These are phyloP conservation scores for Cutaneotrichosporon sp. DNA, from an alignment of 1,284 basidiomycete species.

Conservation along the genomic window DNA sequence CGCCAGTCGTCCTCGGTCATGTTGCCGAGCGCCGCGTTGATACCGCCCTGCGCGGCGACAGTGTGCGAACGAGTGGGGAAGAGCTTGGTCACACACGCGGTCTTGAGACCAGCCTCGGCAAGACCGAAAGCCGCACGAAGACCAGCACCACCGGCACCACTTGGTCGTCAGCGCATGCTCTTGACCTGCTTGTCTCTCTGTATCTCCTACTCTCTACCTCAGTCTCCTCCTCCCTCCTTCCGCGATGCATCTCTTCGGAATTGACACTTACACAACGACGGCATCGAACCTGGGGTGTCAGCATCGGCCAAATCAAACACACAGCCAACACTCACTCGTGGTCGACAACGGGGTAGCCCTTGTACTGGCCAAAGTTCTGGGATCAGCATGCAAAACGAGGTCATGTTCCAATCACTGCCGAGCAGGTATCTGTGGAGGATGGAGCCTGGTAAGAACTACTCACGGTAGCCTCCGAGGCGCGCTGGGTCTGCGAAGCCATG, in stretches of 20 bases:
- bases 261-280: conserved; percentile 76
- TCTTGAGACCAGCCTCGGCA: conserved; percentile 97
- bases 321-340: conserved; percentile 58
- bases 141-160: conserved; percentile 97
- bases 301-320: conserved; percentile 9
- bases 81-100: conserved; percentile 96
- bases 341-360: conserved; percentile 86
- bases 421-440: not conserved
- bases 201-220: not conserved
- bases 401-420: not conserved
- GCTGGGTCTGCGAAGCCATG: conserved; percentile 45
- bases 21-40: conserved; percentile 98
- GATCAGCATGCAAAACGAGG: not conserved
- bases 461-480: conserved; percentile 50
- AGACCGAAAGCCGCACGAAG: conserved; percentile 98
- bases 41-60: conserved; percentile 98
- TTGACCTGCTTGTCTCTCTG: not conserved
- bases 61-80: conserved; percentile 99
- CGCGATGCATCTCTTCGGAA: not conserved
- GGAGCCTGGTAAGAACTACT: conserved; percentile 22
- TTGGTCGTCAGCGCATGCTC: conserved; percentile 41
- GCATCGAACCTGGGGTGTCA: conserved; percentile 74
- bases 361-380: conserved; percentile 52
- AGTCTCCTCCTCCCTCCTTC: not conserved
- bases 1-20: conserved; percentile 99